Percentiles rank a stretch among this genome's conserved stretches.
Evolutionary conservation across 2,329 filamentous ascomycete species (phyloP).

Genomic region (Aspergillus pseudonomiae): DNA sequence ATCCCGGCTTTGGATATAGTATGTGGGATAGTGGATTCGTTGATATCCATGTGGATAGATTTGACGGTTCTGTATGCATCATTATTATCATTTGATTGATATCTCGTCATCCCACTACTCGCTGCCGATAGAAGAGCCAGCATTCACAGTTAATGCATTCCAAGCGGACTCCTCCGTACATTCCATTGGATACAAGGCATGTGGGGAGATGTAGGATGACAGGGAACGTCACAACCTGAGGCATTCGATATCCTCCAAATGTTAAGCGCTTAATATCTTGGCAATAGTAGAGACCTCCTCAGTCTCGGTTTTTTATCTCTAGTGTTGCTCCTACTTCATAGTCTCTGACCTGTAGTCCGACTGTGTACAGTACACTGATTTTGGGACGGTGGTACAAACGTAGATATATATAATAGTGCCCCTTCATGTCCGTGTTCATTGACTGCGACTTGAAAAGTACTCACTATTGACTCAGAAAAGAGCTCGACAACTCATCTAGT

Average conservation of each 20-base stretch:
- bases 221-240: background rate
- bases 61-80: background rate
- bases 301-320: background rate
- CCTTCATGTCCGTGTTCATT: background rate
- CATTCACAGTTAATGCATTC: background rate
- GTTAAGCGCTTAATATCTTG: slow-evolving; percentile 4
- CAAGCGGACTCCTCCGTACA: background rate
- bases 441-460: background rate
- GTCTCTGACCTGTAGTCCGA: background rate
- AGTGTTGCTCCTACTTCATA: background rate
- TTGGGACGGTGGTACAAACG: background rate
- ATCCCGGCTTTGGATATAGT: background rate
- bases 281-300: background rate
- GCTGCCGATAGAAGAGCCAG: too few relatives aligned
- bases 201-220: background rate
- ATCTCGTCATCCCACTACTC: background rate
- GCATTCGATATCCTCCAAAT: background rate
- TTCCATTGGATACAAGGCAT: background rate
- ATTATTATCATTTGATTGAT: background rate
- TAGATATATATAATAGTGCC: background rate
- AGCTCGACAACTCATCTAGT: background rate
- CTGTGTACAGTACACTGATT: background rate
- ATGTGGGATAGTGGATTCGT: background rate
- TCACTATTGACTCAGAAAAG: background rate
- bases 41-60: background rate